Evolutionary conservation across 129 eudicot genomes (phyloP).

Genomic region (Glebionis coronaria): DNA sequence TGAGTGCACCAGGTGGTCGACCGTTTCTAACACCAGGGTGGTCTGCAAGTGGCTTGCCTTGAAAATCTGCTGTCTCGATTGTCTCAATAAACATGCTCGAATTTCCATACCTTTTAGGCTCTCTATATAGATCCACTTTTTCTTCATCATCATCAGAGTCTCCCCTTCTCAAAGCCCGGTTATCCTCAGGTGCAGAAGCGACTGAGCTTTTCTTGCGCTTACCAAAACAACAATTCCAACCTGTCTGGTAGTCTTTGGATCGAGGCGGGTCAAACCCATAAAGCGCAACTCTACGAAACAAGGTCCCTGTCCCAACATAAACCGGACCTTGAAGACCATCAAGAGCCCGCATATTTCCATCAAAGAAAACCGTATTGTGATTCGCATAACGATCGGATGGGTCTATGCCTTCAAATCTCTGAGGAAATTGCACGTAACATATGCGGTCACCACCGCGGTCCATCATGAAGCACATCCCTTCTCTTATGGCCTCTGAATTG

Average conservation of each 20-base stretch:
- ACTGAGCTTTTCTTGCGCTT: conserved; percentile 37
- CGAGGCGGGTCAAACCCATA: conserved; percentile 65
- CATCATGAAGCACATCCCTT: conserved; percentile 71
- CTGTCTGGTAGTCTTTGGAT: conserved; percentile 43
- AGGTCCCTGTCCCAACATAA: conserved; percentile 56
- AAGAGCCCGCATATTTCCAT: conserved; percentile 59
- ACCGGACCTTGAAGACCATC: conserved; percentile 65
- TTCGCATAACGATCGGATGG: conserved; percentile 63
- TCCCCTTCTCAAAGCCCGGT: conserved; percentile 41
- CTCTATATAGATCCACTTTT: conserved; percentile 32
- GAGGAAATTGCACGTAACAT: conserved; percentile 52
- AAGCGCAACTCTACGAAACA: conserved; percentile 49
- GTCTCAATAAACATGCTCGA: conserved; percentile 51
- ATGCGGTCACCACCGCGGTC: conserved; percentile 62
- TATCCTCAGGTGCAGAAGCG: conserved; percentile 42
- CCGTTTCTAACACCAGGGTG: conserved; percentile 62
- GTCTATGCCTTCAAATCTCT: conserved; percentile 56
- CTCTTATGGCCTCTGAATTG: conserved; percentile 53
- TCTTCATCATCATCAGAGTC: conserved; percentile 51
- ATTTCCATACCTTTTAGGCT: conserved; percentile 55
- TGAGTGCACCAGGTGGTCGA: conserved; percentile 61
- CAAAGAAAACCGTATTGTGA: conserved; percentile 61
- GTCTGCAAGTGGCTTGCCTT: conserved; percentile 65
- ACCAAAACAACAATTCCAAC: conserved; percentile 44
- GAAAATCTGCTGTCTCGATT: conserved; percentile 57